A percentile compares a stretch with the other conserved stretches of the same genome.
Conservation (phyloP, 139 green algal genomes). For the Diplosphaera chodatii region DNA sequence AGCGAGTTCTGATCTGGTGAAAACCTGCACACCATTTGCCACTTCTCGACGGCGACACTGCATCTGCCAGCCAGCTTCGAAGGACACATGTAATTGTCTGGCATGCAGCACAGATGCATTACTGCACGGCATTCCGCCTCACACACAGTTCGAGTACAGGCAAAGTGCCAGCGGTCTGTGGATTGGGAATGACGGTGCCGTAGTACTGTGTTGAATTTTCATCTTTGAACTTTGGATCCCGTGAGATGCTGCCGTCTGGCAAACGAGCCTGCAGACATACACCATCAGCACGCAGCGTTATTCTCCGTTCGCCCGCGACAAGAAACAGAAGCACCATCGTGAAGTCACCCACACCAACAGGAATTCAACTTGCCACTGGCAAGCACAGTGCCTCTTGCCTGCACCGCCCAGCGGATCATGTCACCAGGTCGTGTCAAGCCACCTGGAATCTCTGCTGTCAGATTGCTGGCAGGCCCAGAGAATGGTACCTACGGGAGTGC, state of each 20-base stretch:
- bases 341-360: no score
- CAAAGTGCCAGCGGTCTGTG: slow-evolving; percentile 9
- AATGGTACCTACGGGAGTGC: background rate
- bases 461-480: background rate
- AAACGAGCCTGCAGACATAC: background rate
- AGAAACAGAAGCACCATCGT: no score
- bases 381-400: slow-evolving; percentile 8
- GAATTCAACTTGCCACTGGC: no score
- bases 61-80: no score
- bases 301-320: no score
- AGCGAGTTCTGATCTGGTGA: slow-evolving; percentile 23
- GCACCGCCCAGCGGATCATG: slow-evolving; percentile 39
- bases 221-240: slow-evolving; percentile 8
- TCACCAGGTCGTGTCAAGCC: slow-evolving; percentile 22
- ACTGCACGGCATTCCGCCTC: no score
- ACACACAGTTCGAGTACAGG: slow-evolving; percentile 26
- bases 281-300: no score
- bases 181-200: slow-evolving; percentile 28
- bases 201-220: slow-evolving; percentile 15
- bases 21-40: no score
- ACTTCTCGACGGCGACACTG: no score
- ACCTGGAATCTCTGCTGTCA: slow-evolving; percentile 24
- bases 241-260: background rate
- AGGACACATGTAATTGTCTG: no score
- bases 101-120: no score